Conservation (phyloP, 176 grass and related monocot genomes). For the Puccinellia tenuiflora region DNA sequence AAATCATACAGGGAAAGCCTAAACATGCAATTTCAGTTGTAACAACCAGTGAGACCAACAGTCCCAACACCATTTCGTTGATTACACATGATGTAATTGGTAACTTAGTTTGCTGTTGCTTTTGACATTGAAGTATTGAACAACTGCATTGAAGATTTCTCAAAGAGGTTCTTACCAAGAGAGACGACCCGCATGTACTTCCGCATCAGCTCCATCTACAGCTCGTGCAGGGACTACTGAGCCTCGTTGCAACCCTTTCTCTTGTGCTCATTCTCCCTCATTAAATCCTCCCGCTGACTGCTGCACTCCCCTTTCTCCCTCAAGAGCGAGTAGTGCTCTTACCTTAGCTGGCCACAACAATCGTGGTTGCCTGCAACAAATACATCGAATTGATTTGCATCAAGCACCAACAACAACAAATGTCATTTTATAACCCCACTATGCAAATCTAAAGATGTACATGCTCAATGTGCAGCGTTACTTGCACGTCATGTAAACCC, state of each 20-base stretch:
- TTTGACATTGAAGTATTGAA: neutral
- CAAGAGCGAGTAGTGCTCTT: conserved; percentile 38
- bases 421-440: no score
- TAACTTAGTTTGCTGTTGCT: neutral
- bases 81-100: neutral
- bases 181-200: conserved; percentile 95
- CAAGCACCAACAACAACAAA: no score
- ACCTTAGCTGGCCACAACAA: conserved; percentile 35
- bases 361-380: no score
- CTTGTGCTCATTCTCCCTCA: conserved; percentile 70
- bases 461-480: no score
- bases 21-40: neutral
- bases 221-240: no score
- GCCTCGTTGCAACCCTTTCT: no score
- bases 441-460: no score
- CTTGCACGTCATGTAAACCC: no score
- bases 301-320: conserved; percentile 54
- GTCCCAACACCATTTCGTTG: neutral
- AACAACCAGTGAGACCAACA: neutral
- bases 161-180: conserved; percentile 43
- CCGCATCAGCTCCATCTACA: conserved; percentile 82
- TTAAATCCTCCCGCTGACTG: conserved; percentile 44
- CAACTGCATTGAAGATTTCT: no score
- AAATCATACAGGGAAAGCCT: neutral
- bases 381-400: no score